A percentile compares a stretch with the other conserved stretches of the same genome.
phyloP scores from a whole-genome alignment of 352 stramenopile genomes.

The Aphanomyces invadans region DNA sequence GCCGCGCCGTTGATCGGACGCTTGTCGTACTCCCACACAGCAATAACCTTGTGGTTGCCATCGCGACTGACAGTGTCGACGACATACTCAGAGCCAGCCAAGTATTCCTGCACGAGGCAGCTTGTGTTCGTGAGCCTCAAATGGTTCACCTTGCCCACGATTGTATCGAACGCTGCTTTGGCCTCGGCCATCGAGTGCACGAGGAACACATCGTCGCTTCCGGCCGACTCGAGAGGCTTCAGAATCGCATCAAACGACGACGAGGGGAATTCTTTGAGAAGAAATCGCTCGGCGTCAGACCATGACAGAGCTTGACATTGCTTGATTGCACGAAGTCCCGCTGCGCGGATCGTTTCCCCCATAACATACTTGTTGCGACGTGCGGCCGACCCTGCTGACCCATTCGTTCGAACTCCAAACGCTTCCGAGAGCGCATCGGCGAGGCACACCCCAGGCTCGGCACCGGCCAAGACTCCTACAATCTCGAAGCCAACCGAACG shows the following conservation, averaged over 20 bases:
- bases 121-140: conserved; percentile 37
- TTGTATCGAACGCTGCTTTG: conserved; percentile 43
- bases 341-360: conserved; percentile 27
- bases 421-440: conserved; percentile 50
- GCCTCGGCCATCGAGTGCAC: conserved; percentile 49
- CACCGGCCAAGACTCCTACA: conserved; percentile 47
- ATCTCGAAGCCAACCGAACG: conserved; percentile 27
- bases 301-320: conserved; percentile 26
- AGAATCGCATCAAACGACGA: too few species aligned
- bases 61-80: conserved; percentile 70
- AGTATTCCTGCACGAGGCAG: conserved; percentile 66
- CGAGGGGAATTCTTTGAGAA: too few species aligned
- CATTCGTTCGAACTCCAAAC: conserved; percentile 48
- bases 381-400: conserved; percentile 30
- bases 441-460: conserved; percentile 62
- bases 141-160: conserved; percentile 38
- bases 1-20: conserved; percentile 46
- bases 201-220: conserved; percentile 70
- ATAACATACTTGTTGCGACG: conserved; percentile 43
- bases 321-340: conserved; percentile 32
- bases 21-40: conserved; percentile 86
- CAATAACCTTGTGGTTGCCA: conserved; percentile 71
- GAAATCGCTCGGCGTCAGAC: conserved; percentile 26
- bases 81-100: conserved; percentile 72
- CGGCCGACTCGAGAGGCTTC: conserved; percentile 66